A percentile compares a stretch with the other conserved stretches of the same genome.
Evolutionary conservation across 352 stramenopile species (phyloP).

Genomic region (Phytophthora tentaculata): DNA sequence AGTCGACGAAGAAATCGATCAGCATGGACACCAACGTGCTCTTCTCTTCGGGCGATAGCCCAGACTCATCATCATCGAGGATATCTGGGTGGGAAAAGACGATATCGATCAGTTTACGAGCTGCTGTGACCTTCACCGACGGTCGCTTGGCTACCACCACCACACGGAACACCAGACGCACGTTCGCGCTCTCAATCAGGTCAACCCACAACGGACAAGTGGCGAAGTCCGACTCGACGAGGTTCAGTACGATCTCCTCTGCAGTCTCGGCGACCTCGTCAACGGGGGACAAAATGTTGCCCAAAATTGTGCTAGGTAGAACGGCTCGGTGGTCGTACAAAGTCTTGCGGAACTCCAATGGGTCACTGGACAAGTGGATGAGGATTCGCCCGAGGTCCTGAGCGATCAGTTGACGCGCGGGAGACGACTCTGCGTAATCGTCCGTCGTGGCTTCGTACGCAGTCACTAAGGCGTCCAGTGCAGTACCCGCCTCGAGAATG

Average conservation of each 20-base stretch:
- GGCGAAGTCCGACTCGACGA: conserved; percentile 83
- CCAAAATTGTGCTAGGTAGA: conserved; percentile 60
- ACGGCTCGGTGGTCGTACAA: conserved; percentile 72
- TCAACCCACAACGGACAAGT: conserved; percentile 84
- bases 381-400: conserved; percentile 62
- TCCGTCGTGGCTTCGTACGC: conserved; percentile 58
- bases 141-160: conserved; percentile 58
- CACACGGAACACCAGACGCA: conserved; percentile 66
- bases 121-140: conserved; percentile 70
- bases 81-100: conserved; percentile 67
- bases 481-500: conserved; percentile 66
- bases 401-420: conserved; percentile 47
- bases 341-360: conserved; percentile 81
- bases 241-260: conserved; percentile 76
- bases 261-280: conserved; percentile 62
- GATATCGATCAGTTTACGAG: conserved; percentile 80
- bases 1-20: conserved; percentile 75
- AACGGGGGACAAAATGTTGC: conserved; percentile 65
- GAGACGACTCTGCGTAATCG: conserved; percentile 44
- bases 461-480: conserved; percentile 58
- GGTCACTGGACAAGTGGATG: conserved; percentile 73
- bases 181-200: conserved; percentile 68
- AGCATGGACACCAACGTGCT: conserved; percentile 71
- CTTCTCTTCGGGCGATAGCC: conserved; percentile 56
- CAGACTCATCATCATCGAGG: conserved; percentile 54